These are phyloP conservation scores for Cladosporium sp. DNA, from an alignment of 2,329 filamentous ascomycete species.

Conservation along the genomic window DNA sequence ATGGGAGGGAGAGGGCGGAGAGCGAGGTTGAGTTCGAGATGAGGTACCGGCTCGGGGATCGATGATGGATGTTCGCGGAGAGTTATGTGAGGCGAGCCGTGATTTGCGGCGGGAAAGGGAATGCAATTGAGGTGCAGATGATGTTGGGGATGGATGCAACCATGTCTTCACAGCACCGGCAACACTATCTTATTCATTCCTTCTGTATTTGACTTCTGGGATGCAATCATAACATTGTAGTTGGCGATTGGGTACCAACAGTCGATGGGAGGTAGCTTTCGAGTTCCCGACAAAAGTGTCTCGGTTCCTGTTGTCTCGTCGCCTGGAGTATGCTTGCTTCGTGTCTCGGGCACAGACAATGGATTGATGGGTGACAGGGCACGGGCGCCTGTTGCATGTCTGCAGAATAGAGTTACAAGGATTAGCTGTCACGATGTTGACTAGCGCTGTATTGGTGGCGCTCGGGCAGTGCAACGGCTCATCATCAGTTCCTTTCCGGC, in stretches of 20 bases:
- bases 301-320: neutral
- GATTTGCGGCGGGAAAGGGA: too few relatives aligned
- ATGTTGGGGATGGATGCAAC: neutral
- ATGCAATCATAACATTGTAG: neutral
- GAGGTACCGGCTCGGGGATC: neutral
- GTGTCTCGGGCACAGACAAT: neutral
- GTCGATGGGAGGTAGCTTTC: neutral
- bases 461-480: conserved; percentile 3
- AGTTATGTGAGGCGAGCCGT: too few relatives aligned
- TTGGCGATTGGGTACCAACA: too few relatives aligned
- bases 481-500: neutral
- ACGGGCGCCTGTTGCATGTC: neutral
- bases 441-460: neutral
- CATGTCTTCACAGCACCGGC: neutral
- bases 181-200: neutral
- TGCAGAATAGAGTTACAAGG: neutral
- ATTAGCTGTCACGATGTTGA: neutral
- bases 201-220: neutral
- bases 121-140: too few relatives aligned
- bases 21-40: conserved; percentile 8
- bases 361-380: neutral
- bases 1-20: neutral
- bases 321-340: neutral
- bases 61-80: neutral
- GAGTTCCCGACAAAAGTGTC: neutral